phyloP scores from a whole-genome alignment of 805 yeast species.

The Candida andamanensis region DNA sequence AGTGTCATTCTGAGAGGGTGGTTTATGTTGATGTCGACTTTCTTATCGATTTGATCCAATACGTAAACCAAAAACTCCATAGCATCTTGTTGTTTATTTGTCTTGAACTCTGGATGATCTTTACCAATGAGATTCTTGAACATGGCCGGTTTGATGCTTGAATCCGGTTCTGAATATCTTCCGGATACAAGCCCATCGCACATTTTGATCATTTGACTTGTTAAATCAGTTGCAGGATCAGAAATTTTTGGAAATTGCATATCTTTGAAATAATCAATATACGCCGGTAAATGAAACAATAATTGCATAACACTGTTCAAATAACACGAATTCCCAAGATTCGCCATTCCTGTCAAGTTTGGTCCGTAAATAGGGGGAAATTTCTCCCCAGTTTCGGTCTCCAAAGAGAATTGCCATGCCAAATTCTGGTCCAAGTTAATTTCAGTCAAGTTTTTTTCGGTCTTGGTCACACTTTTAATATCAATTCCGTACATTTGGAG shows the following conservation, averaged over 20 bases:
- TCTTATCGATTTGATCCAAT: constrained; percentile 54
- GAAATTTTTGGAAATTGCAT: constrained; percentile 20
- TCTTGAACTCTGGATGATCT: constrained; percentile 74
- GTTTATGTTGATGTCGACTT: constrained; percentile 43
- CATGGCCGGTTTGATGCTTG: constrained; percentile 71
- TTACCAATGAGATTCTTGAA: constrained; percentile 75
- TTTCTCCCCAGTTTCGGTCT: constrained; percentile 62
- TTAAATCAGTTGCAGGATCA: constrained; percentile 60
- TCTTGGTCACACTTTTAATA: constrained; percentile 48
- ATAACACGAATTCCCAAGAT: constrained; percentile 92
- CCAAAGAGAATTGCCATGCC: constrained; percentile 88
- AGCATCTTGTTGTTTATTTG: constrained; percentile 93
- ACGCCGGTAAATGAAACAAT: constrained; percentile 44
- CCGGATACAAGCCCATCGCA: constrained; percentile 78
- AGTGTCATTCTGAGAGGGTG: constrained; percentile 58
- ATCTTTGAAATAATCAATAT: constrained; percentile 35
- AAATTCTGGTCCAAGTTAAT: constrained; percentile 88
- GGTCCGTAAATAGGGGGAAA: constrained; percentile 67
- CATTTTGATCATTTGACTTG: constrained; percentile 72
- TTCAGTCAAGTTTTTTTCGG: constrained; percentile 86
- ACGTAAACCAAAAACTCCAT: constrained; percentile 78
- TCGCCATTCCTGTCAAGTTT: constrained; percentile 77
- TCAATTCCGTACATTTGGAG: constrained; percentile 66
- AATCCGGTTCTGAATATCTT: constrained; percentile 59
- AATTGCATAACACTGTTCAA: constrained; percentile 76